phyloP scores from a whole-genome alignment of 306 rosid species.

The Cicer judaicum region DNA sequence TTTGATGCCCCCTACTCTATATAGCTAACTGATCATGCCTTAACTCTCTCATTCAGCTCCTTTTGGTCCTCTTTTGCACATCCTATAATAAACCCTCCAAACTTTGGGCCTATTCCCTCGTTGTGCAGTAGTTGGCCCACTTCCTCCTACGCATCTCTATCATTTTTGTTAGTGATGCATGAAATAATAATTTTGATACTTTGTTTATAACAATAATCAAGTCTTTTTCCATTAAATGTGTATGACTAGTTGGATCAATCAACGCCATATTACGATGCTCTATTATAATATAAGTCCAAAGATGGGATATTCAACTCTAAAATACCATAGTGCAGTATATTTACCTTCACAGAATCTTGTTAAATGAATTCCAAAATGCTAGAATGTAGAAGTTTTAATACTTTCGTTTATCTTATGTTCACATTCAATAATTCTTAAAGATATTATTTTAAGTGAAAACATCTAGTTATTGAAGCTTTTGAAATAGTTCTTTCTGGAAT shows the following conservation, averaged over 20 bases:
- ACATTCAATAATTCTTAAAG: background rate
- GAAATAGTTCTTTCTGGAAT: slow-evolving; percentile 9
- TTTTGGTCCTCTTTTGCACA: too few species aligned
- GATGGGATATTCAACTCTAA: background rate
- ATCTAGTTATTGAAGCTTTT: background rate
- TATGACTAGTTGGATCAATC: background rate
- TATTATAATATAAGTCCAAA: background rate
- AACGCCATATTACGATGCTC: background rate
- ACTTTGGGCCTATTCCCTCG: too few species aligned
- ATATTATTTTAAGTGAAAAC: background rate
- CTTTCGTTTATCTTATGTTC: background rate
- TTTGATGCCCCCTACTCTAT: too few species aligned
- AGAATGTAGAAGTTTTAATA: background rate
- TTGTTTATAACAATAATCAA: background rate
- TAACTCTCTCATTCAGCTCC: too few species aligned
- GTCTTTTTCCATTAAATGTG: background rate
- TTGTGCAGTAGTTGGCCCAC: too few species aligned
- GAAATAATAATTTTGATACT: slow-evolving; percentile 23
- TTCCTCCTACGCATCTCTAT: too few species aligned
- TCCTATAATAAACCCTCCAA: too few species aligned
- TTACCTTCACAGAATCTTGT: slow-evolving; percentile 3
- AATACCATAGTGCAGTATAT: slow-evolving; percentile 1
- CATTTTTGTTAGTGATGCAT: background rate
- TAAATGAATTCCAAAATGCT: background rate
- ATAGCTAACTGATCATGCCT: too few species aligned